Evolutionary conservation across 495 filamentous ascomycete species (phyloP).

Genomic region (Hypoxylon lienhwacheense): DNA sequence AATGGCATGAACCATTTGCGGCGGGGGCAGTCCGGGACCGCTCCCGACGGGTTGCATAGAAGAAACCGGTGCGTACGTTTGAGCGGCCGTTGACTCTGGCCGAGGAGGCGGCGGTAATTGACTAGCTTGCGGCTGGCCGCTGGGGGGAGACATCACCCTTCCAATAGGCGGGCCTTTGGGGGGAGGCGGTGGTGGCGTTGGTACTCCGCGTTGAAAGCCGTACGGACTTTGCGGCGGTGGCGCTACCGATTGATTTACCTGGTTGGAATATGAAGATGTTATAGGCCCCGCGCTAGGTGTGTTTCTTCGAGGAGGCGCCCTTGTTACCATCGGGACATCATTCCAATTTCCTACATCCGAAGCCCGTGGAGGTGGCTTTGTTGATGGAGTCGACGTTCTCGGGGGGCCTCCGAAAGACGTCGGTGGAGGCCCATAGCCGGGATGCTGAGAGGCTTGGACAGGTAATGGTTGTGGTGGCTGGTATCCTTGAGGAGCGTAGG

Average conservation of each 20-base stretch:
- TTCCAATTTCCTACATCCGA: conserved; percentile 84
- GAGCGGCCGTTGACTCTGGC: conserved; percentile 65
- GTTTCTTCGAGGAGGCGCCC: conserved; percentile 66
- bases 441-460: conserved; percentile 35
- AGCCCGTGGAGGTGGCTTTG: conserved; percentile 65
- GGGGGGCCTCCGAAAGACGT: conserved; percentile 46
- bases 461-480: conserved; percentile 35
- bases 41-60: conserved; percentile 46
- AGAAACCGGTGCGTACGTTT: conserved; percentile 70
- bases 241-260: conserved; percentile 53
- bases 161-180: conserved; percentile 58
- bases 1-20: conserved; percentile 56
- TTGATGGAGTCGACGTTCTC: conserved; percentile 59
- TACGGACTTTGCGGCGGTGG: conserved; percentile 52
- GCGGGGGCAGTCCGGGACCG: conserved; percentile 41
- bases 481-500: conserved; percentile 44
- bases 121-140: conserved; percentile 52
- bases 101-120: conserved; percentile 52
- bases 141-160: conserved; percentile 57
- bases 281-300: conserved; percentile 69
- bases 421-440: conserved; percentile 43
- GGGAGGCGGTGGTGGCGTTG: conserved; percentile 37
- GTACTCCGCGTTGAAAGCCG: conserved; percentile 25
- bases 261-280: conserved; percentile 68
- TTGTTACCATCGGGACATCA: conserved; percentile 85